Evolutionary conservation across 2,329 filamentous ascomycete genomes (phyloP).

Genomic region (Claviceps sp.): DNA sequence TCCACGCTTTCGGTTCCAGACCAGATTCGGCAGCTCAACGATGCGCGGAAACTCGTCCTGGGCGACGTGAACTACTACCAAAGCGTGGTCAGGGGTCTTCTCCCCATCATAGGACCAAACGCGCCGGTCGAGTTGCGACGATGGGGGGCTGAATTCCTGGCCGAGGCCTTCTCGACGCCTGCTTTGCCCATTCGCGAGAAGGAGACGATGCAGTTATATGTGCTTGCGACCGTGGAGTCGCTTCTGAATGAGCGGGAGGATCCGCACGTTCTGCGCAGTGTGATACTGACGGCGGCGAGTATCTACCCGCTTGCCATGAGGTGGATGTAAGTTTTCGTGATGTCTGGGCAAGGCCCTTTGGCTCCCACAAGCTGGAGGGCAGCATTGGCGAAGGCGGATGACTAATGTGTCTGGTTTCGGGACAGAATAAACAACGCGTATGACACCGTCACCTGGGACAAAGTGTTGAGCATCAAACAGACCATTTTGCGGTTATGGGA

Average conservation of each 20-base stretch:
- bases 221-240: slow-evolving; percentile 62
- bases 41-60: slow-evolving; percentile 80
- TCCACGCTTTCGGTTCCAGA: slow-evolving; percentile 49
- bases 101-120: slow-evolving; percentile 74
- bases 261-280: slow-evolving; percentile 65
- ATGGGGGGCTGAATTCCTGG: slow-evolving; percentile 94
- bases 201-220: slow-evolving; percentile 61
- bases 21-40: slow-evolving; percentile 77
- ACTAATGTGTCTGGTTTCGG: slow-evolving; percentile 3
- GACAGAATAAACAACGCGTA: slow-evolving; percentile 73
- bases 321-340: slow-evolving; percentile 70
- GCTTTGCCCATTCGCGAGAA: slow-evolving; percentile 65
- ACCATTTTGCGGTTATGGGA: slow-evolving; percentile 87
- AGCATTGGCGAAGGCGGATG: background rate
- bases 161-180: slow-evolving; percentile 92
- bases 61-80: slow-evolving; percentile 79
- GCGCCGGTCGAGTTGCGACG: slow-evolving; percentile 69
- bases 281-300: slow-evolving; percentile 79
- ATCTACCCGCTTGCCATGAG: slow-evolving; percentile 85
- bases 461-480: slow-evolving; percentile 78
- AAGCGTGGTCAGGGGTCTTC: slow-evolving; percentile 79
- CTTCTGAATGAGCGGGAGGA: slow-evolving; percentile 65
- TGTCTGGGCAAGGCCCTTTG: slow-evolving; percentile 17
- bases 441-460: slow-evolving; percentile 73
- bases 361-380: background rate